Conservation (phyloP, 768 basidiomycete species). For the Boletus coccyginus region DNA sequence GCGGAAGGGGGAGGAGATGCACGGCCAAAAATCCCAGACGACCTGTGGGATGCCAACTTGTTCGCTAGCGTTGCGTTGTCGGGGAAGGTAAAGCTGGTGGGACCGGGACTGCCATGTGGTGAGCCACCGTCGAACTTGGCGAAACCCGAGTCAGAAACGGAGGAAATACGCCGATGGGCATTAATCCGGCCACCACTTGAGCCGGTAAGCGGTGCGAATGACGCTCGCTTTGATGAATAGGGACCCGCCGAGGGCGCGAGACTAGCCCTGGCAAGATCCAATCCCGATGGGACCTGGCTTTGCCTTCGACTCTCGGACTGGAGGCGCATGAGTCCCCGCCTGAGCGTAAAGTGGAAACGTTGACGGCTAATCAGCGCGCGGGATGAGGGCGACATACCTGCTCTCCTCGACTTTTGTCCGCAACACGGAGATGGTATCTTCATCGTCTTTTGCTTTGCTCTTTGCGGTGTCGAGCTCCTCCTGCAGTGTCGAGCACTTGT, state of each 20-base stretch:
- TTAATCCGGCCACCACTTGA: slow-evolving; percentile 42
- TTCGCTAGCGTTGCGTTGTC: slow-evolving; percentile 23
- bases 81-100: slow-evolving; percentile 35
- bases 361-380: not conserved
- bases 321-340: slow-evolving; percentile 83
- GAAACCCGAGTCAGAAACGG: slow-evolving; percentile 61
- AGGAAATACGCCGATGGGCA: slow-evolving; percentile 70
- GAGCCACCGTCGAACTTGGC: slow-evolving; percentile 34
- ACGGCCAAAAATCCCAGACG: slow-evolving; percentile 55
- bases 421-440: slow-evolving; percentile 71
- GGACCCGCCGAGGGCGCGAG: slow-evolving; percentile 40
- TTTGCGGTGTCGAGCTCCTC: slow-evolving; percentile 51
- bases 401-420: slow-evolving; percentile 87
- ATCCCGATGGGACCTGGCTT: slow-evolving; percentile 46
- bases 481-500: slow-evolving; percentile 59
- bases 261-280: slow-evolving; percentile 57
- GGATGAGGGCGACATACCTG: slow-evolving; percentile 46
- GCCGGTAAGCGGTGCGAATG: slow-evolving; percentile 72
- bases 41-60: slow-evolving; percentile 24
- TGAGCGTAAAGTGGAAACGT: slow-evolving; percentile 24
- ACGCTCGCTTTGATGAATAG: slow-evolving; percentile 63
- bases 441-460: slow-evolving; percentile 63
- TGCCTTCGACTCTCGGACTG: slow-evolving; percentile 74
- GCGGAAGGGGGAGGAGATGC: slow-evolving; percentile 44
- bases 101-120: slow-evolving; percentile 30